Evolutionary conservation across 2,329 filamentous ascomycete genomes (phyloP), one percentile per base, ranked within the genome.

Genomic region (Davidsoniella eucalypti): DNA sequence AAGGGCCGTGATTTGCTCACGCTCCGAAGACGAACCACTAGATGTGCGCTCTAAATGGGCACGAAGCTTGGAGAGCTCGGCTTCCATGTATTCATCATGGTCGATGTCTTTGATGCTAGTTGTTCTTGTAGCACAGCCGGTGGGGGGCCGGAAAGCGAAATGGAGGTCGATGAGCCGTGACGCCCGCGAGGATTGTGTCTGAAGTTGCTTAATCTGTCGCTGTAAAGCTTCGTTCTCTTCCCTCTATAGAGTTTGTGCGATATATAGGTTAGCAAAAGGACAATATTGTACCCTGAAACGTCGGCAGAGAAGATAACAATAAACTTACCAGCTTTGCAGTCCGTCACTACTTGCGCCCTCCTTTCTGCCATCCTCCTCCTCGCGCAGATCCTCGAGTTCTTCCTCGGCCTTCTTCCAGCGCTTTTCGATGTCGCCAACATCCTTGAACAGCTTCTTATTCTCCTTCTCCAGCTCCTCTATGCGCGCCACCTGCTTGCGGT

Each of bases 401-500:
- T 92, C 84, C 63, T 95, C 87, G 0, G 80, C 79, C 67, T 86
- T 92, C 63, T 81, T 78, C 78, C 84, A 85, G 56, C 83, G 73
- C 59, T 74, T 76, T 60, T 87, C 81, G 1, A 76, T 72, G 52
- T 88, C 84, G 36, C 74, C 70, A 1, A 76, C 70, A 54, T 90
- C 85, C 58, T 80, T 84, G 40, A 76, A 72, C 6, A 94, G 67
- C 5, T 77, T 69, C 67, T 82, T 88, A 59, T 92, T 94, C 63
- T 95, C 87, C 64, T 75, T 87, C 57, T 78, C 88, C 6, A 95
- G 70, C 63, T 95, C 87, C 57, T 94, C 87, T 54, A 95, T 90
- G 57, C 80, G 75, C 45, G 77, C 72, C n/a, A 84, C 80, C 61
- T 94, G 87, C 66, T 94, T 94, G 56, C 82, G 76, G 66, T 92